Evolutionary conservation across 805 yeast genomes (phyloP).

Genomic region (Kuraishia molischiana): DNA sequence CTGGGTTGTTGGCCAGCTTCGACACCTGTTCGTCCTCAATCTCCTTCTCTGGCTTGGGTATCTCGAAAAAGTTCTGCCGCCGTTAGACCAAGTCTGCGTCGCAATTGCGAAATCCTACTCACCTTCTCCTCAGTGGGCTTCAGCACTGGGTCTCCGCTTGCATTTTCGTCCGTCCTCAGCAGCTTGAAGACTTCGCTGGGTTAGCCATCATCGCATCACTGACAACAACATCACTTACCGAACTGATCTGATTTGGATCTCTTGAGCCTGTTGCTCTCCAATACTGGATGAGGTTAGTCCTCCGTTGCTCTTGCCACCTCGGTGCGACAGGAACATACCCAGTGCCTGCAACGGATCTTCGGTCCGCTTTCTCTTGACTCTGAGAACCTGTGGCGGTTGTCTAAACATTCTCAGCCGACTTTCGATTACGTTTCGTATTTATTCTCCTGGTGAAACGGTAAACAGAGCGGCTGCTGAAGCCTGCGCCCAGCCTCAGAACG

Average conservation of each 20-base stretch:
- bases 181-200: background rate
- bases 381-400: slow-evolving; percentile 49
- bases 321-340: slow-evolving; percentile 16
- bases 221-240: no score
- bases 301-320: slow-evolving; percentile 28
- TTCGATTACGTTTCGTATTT: no score
- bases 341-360: slow-evolving; percentile 88
- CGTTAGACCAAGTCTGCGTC: background rate
- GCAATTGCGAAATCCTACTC: background rate
- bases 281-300: slow-evolving; percentile 12
- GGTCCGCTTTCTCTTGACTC: slow-evolving; percentile 79
- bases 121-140: slow-evolving; percentile 2
- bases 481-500: no score
- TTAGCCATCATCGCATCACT: no score
- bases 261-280: slow-evolving; percentile 1
- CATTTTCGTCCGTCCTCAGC: background rate
- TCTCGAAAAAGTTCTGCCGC: slow-evolving; percentile 7
- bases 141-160: background rate
- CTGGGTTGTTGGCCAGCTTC: background rate
- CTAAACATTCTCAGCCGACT: no score
- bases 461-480: no score
- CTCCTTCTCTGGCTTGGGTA: background rate
- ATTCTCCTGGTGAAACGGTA: no score
- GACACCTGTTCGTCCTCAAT: background rate
- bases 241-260: slow-evolving; percentile 1